Conservation (phyloP, 2,329 filamentous ascomycete genomes). For the Alternaria alternata region DNA sequence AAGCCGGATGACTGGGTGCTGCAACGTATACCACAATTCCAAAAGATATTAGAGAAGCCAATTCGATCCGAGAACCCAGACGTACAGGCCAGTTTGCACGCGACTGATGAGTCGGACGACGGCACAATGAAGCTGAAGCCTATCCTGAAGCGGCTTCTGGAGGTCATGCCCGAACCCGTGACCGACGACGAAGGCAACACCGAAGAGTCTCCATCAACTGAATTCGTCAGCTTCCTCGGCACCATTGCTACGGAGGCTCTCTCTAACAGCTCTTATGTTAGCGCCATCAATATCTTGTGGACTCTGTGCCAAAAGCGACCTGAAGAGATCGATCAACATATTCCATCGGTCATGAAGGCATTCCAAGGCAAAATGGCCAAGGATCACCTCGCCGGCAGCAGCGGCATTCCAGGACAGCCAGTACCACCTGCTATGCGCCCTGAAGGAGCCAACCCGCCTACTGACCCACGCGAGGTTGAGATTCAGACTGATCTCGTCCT, state of each 20-base stretch:
- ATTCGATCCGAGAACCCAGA: constrained; percentile 89
- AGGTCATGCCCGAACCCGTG: constrained; percentile 82
- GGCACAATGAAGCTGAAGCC: constrained; percentile 70
- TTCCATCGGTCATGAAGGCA: constrained; percentile 88
- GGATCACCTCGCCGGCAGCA: constrained; percentile 79
- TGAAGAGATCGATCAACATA: constrained; percentile 87
- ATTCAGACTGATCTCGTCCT: constrained; percentile 91
- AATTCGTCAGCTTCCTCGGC: constrained; percentile 85
- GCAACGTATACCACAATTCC: constrained; percentile 76
- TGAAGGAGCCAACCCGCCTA: constrained; percentile 65
- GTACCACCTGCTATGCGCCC: constrained; percentile 56
- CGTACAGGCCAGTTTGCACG: constrained; percentile 90
- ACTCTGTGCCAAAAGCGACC: constrained; percentile 86
- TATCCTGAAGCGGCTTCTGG: constrained; percentile 81
- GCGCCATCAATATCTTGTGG: constrained; percentile 93
- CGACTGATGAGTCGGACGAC: constrained; percentile 73
- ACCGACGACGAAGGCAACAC: constrained; percentile 87
- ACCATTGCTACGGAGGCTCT: constrained; percentile 88
- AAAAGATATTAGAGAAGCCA: constrained; percentile 89
- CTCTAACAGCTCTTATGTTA: constrained; percentile 80
- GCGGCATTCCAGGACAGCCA: constrained; percentile 54
- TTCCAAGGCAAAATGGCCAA: constrained; percentile 90
- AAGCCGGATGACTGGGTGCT: constrained; percentile 92
- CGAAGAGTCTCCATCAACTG: constrained; percentile 76
- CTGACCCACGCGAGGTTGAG: constrained; percentile 80